Conservation (phyloP, 345 rosid genomes). For the Kernera saxatilis region DNA sequence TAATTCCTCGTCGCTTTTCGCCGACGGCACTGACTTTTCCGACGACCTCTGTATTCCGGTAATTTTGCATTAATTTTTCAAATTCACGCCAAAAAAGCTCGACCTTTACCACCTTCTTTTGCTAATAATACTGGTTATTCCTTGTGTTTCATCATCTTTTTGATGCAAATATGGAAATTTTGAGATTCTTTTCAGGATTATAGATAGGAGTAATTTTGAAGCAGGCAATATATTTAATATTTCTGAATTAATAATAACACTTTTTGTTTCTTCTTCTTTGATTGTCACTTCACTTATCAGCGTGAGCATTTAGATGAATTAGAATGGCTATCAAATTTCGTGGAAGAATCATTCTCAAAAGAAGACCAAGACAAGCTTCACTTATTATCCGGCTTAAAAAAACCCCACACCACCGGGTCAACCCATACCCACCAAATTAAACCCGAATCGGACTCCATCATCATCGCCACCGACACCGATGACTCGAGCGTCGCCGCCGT, state of each 20-base stretch:
- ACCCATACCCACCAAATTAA: constrained; percentile 27
- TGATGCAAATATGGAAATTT: background rate
- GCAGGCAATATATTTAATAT: background rate
- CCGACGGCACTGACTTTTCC: constrained; percentile 36
- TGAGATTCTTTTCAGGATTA: background rate
- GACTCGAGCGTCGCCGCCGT: constrained; percentile 54
- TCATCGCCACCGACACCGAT: constrained; percentile 12
- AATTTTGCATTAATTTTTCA: background rate
- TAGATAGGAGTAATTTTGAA: background rate
- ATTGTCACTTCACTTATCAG: constrained; percentile 31
- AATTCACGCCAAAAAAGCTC: background rate
- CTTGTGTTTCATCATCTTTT: background rate
- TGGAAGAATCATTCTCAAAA: constrained; percentile 91
- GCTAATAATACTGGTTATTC: background rate
- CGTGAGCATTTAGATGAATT: constrained; percentile 88
- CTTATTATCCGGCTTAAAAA: constrained; percentile 58
- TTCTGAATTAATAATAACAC: background rate
- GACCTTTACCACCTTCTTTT: background rate
- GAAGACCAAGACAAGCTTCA: constrained; percentile 87
- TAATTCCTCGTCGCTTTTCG: constrained; percentile 29
- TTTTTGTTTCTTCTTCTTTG: background rate
- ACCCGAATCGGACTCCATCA: constrained; percentile 15
- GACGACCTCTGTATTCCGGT: constrained; percentile 91
- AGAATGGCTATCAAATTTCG: constrained; percentile 95
- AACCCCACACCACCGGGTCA: constrained; percentile 38